Evolutionary conservation across 1,139 yeast species (phyloP).

Genomic region (Yamadazyma epiphylla): DNA sequence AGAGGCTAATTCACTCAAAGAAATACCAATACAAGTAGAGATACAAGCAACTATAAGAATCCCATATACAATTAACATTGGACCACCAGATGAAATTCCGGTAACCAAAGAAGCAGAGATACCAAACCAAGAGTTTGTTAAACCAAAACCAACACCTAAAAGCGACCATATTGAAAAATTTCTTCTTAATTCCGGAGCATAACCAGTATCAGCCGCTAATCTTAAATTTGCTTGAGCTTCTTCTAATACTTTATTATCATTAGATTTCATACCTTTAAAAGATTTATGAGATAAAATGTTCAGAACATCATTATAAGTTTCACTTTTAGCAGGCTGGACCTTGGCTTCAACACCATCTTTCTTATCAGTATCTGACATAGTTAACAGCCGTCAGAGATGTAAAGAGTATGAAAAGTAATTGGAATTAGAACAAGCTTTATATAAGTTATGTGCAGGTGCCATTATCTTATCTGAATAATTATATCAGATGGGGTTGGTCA

Average conservation of each 20-base stretch:
- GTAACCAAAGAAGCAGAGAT: slow-evolving; percentile 61
- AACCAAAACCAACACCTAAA: slow-evolving; percentile 64
- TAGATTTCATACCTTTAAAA: slow-evolving; percentile 1
- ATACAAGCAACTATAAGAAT: slow-evolving; percentile 56
- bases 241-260: slow-evolving; percentile 12
- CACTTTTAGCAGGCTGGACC: slow-evolving; percentile 1
- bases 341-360: not conserved
- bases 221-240: slow-evolving; percentile 32
- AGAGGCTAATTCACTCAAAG: slow-evolving; percentile 47
- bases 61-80: slow-evolving; percentile 64
- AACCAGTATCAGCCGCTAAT: slow-evolving; percentile 32
- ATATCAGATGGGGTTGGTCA: too few relatives aligned
- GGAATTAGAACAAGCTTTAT: too few relatives aligned
- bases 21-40: slow-evolving; percentile 37
- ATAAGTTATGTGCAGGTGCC: too few relatives aligned
- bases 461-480: too few relatives aligned
- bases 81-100: slow-evolving; percentile 66
- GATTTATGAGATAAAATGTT: slow-evolving; percentile 3
- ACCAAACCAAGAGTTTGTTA: slow-evolving; percentile 71
- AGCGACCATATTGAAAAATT: slow-evolving; percentile 51
- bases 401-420: too few relatives aligned
- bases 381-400: too few relatives aligned
- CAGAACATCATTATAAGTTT: not conserved
- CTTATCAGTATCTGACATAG: not conserved
- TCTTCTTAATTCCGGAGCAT: slow-evolving; percentile 39